Evolutionary conservation across 257 asterid species (phyloP), one percentile per base, ranked within the genome.

Genomic region (Primulina huaijiensis): DNA sequence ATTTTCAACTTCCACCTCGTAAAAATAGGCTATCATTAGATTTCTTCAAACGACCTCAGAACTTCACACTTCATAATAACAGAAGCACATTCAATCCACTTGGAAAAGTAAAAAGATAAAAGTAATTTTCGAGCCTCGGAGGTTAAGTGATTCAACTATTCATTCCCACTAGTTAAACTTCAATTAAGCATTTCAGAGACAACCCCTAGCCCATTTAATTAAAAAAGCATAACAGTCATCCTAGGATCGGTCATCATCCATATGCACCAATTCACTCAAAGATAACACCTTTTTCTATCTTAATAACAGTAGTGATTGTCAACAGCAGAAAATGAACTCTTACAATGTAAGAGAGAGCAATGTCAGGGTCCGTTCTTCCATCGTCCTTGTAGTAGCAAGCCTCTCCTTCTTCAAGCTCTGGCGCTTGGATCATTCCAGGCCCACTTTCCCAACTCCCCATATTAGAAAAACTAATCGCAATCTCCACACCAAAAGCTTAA

Each of bases 341-440:
- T 93, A 93, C 97, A 78, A 93, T 77, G 91, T 93, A 93, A 79
- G 99, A 85, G 76, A 93, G 88, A 53, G 85, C 86, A 34, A 84
- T 77, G 65, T 93, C 96, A 82, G 90, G 90, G 76, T 93, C 96
- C 74, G 81, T 74, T 83, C 64, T 83, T 74, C 77, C 68, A 76
- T 82, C 92, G 72, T 84, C 94, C 78, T 76, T 69, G 78, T 75
- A 68, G 74, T 74, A 81, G 71, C 81, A 67, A 72, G 88, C 85
- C 84, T 88, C 97, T 63, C 97, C 96, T 86, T 90, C 99, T 78
- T 93, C 99, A 80, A 90, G 88, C 81, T 88, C 96, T 65, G 80
- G 78, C 72, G 80, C 90, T 67, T 78, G 83, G 75, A 71, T 78
- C 89, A 86, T 83, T 76, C 60, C 69, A 75, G 74, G 68, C 67